Percentiles rank a stretch among this genome's conserved stretches.
phyloP scores from a whole-genome alignment of 257 asterid species.

The Lycium barbarum region DNA sequence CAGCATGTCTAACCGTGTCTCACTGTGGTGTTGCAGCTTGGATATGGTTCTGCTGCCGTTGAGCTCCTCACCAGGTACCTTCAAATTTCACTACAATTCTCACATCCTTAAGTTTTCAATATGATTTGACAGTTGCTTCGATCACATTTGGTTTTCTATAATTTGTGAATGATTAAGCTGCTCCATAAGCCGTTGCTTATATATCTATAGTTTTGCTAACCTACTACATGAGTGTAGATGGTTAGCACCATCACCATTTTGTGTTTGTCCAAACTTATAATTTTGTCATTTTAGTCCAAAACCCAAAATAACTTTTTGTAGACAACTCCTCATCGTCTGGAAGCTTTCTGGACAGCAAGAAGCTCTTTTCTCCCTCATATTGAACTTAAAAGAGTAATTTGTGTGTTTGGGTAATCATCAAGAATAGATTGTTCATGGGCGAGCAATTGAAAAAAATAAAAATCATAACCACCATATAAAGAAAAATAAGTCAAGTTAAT shows the following conservation, averaged over 20 bases:
- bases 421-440: not conserved
- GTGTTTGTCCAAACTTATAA: not conserved
- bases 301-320: not conserved
- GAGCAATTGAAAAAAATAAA: not conserved
- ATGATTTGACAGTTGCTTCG: not conserved
- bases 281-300: not conserved
- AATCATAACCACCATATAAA: not conserved
- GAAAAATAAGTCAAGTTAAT: not conserved
- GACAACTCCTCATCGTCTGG: not conserved
- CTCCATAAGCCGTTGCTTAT: not conserved
- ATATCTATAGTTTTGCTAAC: not conserved
- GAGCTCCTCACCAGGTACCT: constrained; percentile 78
- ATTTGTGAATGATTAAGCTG: not conserved
- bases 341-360: not conserved
- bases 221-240: not conserved
- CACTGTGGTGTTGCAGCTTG: constrained; percentile 63
- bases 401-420: not conserved
- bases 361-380: not conserved
- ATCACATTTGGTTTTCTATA: not conserved
- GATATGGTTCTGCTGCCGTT: constrained; percentile 89
- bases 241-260: not conserved
- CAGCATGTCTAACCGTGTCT: constrained; percentile 26
- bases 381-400: not conserved
- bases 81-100: constrained; percentile 1
- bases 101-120: not conserved